phyloP scores from a whole-genome alignment of 2,329 filamentous ascomycete species.

The Paraconiothyrium brasiliense region DNA sequence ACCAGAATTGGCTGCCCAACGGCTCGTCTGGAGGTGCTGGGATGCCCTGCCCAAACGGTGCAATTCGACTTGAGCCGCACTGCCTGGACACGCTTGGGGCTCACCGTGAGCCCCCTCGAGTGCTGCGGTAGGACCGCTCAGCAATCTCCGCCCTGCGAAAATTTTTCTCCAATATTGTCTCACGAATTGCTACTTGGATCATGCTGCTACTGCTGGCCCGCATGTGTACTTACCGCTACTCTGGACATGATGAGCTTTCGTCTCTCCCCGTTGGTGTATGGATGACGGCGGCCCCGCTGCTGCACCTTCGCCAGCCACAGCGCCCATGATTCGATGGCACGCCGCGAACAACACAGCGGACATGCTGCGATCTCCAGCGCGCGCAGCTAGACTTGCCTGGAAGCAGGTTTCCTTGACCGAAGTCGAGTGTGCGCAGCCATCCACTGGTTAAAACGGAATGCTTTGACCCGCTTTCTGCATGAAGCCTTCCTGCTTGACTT shows the following conservation, averaged over 20 bases:
- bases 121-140: slow-evolving; percentile 31
- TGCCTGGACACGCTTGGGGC: slow-evolving; percentile 39
- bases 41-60: slow-evolving; percentile 39
- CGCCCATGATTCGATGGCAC: slow-evolving; percentile 42
- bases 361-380: slow-evolving; percentile 40
- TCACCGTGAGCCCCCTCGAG: slow-evolving; percentile 29
- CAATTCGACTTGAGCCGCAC: slow-evolving; percentile 43
- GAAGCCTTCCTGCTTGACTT: slow-evolving; percentile 35
- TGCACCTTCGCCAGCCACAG: slow-evolving; percentile 37
- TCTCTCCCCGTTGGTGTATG: slow-evolving; percentile 31
- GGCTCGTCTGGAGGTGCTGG: slow-evolving; percentile 37
- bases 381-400: slow-evolving; percentile 32
- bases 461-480: slow-evolving; percentile 47
- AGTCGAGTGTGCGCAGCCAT: slow-evolving; percentile 22
- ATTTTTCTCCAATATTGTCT: slow-evolving; percentile 44
- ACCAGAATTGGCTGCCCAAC: slow-evolving; percentile 37
- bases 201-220: slow-evolving; percentile 30
- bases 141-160: slow-evolving; percentile 49
- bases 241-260: slow-evolving; percentile 20
- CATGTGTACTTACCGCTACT: slow-evolving; percentile 52
- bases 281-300: slow-evolving; percentile 35
- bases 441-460: slow-evolving; percentile 45
- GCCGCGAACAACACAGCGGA: slow-evolving; percentile 44
- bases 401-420: slow-evolving; percentile 41
- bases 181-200: slow-evolving; percentile 39